Conservation (phyloP, 2,329 filamentous ascomycete genomes). For the Sporothrix pallida region DNA sequence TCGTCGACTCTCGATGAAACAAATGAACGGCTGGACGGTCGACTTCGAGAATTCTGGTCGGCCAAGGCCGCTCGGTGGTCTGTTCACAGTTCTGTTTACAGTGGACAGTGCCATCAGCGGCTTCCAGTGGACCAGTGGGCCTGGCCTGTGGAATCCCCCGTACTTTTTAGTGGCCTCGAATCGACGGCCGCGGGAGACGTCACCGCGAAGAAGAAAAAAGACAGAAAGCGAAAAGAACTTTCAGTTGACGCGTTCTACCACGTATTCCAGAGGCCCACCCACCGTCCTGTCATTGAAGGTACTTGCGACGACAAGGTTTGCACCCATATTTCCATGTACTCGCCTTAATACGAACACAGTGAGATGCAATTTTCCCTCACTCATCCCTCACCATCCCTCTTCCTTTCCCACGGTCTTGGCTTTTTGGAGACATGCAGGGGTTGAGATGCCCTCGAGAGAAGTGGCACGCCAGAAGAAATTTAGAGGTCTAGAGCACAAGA, state of each 20-base stretch:
- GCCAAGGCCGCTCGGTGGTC: conserved; percentile 7
- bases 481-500: neutral
- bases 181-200: neutral
- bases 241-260: conserved; percentile 9
- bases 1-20: no score
- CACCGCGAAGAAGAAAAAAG: neutral
- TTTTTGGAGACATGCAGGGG: conserved; percentile 12
- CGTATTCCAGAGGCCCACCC: conserved; percentile 10
- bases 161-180: conserved; percentile 4
- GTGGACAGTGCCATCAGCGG: neutral
- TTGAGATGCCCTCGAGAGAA: neutral
- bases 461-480: neutral
- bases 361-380: neutral
- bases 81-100: neutral
- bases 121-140: neutral
- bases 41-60: neutral
- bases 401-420: neutral
- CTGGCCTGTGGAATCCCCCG: conserved; percentile 5
- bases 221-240: neutral
- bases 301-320: neutral
- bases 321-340: neutral
- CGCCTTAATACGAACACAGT: conserved; percentile 9
- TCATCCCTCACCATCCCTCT: neutral
- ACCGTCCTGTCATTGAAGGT: neutral
- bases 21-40: no score